These are phyloP conservation scores for Yamadazyma jaroonii DNA, from an alignment of 1,139 yeast genomes.

Conservation along the genomic window DNA sequence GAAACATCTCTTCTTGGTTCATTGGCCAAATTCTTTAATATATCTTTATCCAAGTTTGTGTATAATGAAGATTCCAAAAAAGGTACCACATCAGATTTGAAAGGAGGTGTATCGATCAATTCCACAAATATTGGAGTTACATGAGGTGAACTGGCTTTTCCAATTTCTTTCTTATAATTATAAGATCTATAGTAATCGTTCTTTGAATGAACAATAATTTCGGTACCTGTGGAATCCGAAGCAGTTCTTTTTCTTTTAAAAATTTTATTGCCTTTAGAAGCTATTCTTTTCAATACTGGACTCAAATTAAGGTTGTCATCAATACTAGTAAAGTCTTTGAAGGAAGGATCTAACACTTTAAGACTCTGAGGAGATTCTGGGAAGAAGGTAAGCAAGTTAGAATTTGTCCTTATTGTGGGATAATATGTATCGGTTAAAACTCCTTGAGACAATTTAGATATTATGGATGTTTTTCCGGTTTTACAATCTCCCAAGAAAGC, in stretches of 20 bases:
- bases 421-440: constrained; percentile 58
- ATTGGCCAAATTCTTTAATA: constrained; percentile 59
- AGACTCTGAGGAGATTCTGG: constrained; percentile 40
- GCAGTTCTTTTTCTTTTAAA: constrained; percentile 15
- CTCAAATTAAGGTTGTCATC: constrained; percentile 15
- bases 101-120: constrained; percentile 70
- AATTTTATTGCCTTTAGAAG: constrained; percentile 17
- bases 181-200: constrained; percentile 26
- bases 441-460: constrained; percentile 49
- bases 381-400: constrained; percentile 52
- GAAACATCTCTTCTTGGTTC: constrained; percentile 64
- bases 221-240: constrained; percentile 11
- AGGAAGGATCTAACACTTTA: constrained; percentile 8
- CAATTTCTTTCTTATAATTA: constrained; percentile 20
- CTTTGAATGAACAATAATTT: constrained; percentile 12
- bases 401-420: constrained; percentile 57
- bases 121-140: constrained; percentile 63
- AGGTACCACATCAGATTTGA: constrained; percentile 66
- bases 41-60: constrained; percentile 55
- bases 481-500: constrained; percentile 58
- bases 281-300: constrained; percentile 24
- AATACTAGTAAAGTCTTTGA: not conserved
- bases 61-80: constrained; percentile 70
- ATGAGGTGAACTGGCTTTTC: constrained; percentile 31
- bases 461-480: constrained; percentile 50